Percentiles rank a stretch among this genome's conserved stretches.
Evolutionary conservation across 495 filamentous ascomycete genomes (phyloP).

Genomic region (Ramalina peruviana): DNA sequence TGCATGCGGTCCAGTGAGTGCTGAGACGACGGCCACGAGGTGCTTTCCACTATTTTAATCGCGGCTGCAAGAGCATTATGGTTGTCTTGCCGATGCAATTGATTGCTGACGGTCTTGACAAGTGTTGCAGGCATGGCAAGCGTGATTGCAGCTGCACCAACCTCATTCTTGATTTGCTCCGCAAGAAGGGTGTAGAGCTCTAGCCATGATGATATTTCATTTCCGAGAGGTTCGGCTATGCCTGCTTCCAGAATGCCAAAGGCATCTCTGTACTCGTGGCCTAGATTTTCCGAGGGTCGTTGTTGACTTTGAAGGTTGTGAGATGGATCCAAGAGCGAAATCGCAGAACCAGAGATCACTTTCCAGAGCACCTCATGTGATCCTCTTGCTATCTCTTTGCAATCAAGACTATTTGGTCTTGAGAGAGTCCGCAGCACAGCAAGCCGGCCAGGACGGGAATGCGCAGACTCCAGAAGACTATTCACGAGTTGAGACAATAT

Average conservation of each 20-base stretch:
- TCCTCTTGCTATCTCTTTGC: not conserved
- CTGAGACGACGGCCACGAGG: slow-evolving; percentile 18
- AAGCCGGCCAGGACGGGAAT: slow-evolving; percentile 30
- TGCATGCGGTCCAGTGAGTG: slow-evolving; percentile 43
- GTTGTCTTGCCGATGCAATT: slow-evolving; percentile 3
- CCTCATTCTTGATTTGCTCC: slow-evolving; percentile 45
- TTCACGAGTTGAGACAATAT: slow-evolving; percentile 4
- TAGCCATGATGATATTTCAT: slow-evolving; percentile 40
- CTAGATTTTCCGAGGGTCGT: slow-evolving; percentile 4
- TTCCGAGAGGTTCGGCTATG: slow-evolving; percentile 26
- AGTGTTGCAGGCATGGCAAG: slow-evolving; percentile 58
- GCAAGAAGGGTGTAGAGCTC: slow-evolving; percentile 43
- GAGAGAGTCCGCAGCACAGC: slow-evolving; percentile 31
- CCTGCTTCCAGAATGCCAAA: slow-evolving; percentile 54
- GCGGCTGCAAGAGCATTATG: slow-evolving; percentile 11
- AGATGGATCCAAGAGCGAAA: slow-evolving; percentile 11
- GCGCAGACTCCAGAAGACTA: slow-evolving; percentile 12
- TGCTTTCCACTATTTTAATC: slow-evolving; percentile 17
- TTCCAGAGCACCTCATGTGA: slow-evolving; percentile 21
- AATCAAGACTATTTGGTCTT: slow-evolving; percentile 12
- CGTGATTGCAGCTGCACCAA: slow-evolving; percentile 48
- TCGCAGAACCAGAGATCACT: slow-evolving; percentile 23
- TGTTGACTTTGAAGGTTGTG: not conserved
- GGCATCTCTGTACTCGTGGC: slow-evolving; percentile 51
- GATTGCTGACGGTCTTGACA: slow-evolving; percentile 32